Evolutionary conservation across 495 filamentous ascomycete species (phyloP), one percentile per base, ranked within the genome.

Genomic region (Collariella sp.): DNA sequence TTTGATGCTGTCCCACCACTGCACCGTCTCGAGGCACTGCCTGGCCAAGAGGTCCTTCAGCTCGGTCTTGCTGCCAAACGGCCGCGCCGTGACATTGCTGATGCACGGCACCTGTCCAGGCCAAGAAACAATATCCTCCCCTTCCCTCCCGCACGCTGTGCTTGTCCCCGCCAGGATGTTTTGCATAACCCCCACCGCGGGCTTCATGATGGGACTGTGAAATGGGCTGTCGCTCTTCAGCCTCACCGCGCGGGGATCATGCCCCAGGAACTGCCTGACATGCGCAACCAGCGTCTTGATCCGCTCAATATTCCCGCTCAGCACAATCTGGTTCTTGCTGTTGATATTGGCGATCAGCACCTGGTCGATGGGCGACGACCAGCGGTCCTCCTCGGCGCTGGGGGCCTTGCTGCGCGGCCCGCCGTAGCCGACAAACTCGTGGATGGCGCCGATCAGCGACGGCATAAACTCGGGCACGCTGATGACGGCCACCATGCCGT

Each of bases 331-430:
- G 62, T 94, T 95, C 69, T 88, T 93, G 59, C 82, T 85, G 70
- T 98, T 98, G 70, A 96, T 83, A 62, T 98, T 98, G 26, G 89
- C 93, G 55, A 98, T 89, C 48, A 85, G 76, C 50, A 98, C 89
- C 67, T 95, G 86, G 61, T 93, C 79, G 50, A 91, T 88, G 5
- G 87, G 76, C 36, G 86, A 83, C 45, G 86, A 83, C 45, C 79
- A 70, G 36, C 26, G 26, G 9, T 31, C 26, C 26, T 85, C 80
- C 49, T 81, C 72, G 19, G 71, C 73, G 47, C 79, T 83, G 67
- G 93, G 87, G 36, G 77, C 78, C 59, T 84, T 86, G 33, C 77
- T 72, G 12, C 84, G 83, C 9, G 79, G 71, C 48, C 76, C 79
- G 23, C 78, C 72, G 61, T 85, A 79, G 13, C 83, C 85, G 20